A percentile compares a stretch with the other conserved stretches of the same genome.
phyloP scores from a whole-genome alignment of 75 land plant species.

The Pseudotsuga menziesii region DNA sequence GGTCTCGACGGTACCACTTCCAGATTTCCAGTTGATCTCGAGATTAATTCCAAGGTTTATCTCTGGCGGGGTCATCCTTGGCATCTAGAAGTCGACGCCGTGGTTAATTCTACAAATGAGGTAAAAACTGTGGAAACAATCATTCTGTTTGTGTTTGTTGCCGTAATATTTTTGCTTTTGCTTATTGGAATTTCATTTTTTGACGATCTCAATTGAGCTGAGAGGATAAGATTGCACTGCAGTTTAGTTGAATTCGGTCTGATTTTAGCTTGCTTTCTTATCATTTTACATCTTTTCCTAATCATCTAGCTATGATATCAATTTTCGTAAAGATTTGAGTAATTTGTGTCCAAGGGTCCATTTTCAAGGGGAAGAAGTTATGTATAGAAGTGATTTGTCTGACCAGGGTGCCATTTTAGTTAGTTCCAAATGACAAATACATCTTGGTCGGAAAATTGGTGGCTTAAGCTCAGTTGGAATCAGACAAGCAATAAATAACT shows the following conservation, averaged over 20 bases:
- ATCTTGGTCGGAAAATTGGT: too few relatives aligned
- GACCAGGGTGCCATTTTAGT: neutral
- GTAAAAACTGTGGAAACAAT: constrained; percentile 17
- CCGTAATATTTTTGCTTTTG: constrained; percentile 4
- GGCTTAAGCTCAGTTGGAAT: too few relatives aligned
- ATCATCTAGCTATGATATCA: too few relatives aligned
- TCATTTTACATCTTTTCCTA: neutral
- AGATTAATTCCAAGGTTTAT: constrained; percentile 83
- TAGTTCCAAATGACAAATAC: too few relatives aligned
- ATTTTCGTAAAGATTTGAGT: too few relatives aligned
- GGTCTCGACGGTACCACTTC: constrained; percentile 41
- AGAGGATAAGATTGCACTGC: neutral
- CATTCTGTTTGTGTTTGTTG: neutral
- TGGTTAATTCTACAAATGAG: constrained; percentile 98
- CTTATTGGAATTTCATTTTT: neutral
- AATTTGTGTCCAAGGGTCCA: too few relatives aligned
- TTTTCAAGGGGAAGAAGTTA: too few relatives aligned
- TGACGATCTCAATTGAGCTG: neutral
- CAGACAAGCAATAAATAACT: too few relatives aligned
- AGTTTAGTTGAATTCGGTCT: neutral
- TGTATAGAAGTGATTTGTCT: neutral
- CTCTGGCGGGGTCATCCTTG: constrained; percentile 94
- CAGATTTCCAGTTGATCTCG: constrained; percentile 84
- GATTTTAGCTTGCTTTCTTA: neutral
- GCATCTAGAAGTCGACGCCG: constrained; percentile 96